Evolutionary conservation across 371 early-diverging fungal species (phyloP).

Genomic region (Mucor indicus): DNA sequence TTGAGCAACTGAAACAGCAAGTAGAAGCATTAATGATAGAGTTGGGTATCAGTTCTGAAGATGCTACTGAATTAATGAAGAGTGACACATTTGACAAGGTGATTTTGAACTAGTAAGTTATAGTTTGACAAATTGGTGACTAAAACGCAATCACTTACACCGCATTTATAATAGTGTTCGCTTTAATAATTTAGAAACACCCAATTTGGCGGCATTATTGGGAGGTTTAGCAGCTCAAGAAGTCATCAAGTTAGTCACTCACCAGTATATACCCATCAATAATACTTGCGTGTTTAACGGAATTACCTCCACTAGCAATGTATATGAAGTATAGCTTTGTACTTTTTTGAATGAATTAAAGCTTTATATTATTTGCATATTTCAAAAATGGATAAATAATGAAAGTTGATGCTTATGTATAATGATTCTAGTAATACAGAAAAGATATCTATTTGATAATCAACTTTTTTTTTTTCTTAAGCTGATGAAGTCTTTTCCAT

Average conservation of each 20-base stretch:
- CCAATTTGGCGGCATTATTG: constrained; percentile 81
- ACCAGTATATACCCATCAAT: constrained; percentile 87
- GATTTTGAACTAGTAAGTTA: constrained; percentile 33
- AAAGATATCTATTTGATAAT: too few species aligned
- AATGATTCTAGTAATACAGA: too few species aligned
- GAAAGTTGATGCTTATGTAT: too few species aligned
- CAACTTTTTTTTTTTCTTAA: constrained; percentile 2
- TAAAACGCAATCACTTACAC: too few species aligned
- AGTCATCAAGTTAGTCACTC: constrained; percentile 89
- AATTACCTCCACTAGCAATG: constrained; percentile 54
- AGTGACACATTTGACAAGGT: constrained; percentile 18
- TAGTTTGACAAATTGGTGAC: neutral
- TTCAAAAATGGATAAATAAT: neutral
- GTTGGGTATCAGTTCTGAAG: constrained; percentile 9
- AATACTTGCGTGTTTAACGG: constrained; percentile 86
- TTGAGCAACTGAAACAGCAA: constrained; percentile 37
- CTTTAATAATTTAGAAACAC: constrained; percentile 74
- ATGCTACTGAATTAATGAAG: constrained; percentile 7
- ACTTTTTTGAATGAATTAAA: neutral
- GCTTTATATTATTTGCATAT: too few species aligned
- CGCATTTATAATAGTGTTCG: constrained; percentile 62
- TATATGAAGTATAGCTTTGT: constrained; percentile 36
- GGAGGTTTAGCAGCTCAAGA: constrained; percentile 97
- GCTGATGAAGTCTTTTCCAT: constrained; percentile 17
- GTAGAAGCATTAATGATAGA: constrained; percentile 10